Evolutionary conservation across 23 red algal genomes (phyloP), one percentile per base, ranked within the genome.

Genomic region (Gracilaria domingensis): DNA sequence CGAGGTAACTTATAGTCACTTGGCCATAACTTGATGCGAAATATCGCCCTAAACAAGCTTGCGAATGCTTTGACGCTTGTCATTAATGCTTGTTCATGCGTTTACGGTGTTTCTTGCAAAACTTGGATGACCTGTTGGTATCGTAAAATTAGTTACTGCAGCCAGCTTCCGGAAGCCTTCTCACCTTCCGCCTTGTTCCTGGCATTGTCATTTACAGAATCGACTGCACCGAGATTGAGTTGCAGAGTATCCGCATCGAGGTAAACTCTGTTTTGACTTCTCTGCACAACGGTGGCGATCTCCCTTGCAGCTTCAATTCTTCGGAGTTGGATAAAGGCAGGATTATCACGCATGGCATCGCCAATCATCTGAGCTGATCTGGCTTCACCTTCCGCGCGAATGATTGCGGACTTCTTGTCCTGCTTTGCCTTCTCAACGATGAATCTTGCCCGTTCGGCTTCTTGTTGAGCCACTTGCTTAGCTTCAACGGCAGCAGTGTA

Each of bases 401-500:
- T 96, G 49, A 99, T 89, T 12, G 97, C 91, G 7, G 94, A 84
- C 54, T 96, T 95, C 28, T 95, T 94, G 25, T 99, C 97, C 64
- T 99, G 97, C 82, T 92, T 93, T 28, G 97, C 97, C 91, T 95
- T 92, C 42, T 91, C 92, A 32, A 99, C 97, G 45, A 99, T 95
- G 74, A 95, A 99, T 37, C 92, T 62, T n/a, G 93, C 87, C 21
- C 97, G 91, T 83, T 99, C 97, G 32, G 97, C 97, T 59, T 99
- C 97, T 75, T 99, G 97, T 66, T 99, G 97, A 2, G 97, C 97
- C 23, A 99, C 97, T 82, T 99, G 97, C 61, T 99, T 99, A 26
- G 90, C 89, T 84, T 99, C 97, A 24, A 99, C 93, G 12, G 97
- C 97, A 20, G 94, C 82, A 20, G 97, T 93, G 88, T 95, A 99